A percentile compares a stretch with the other conserved stretches of the same genome.
These are phyloP conservation scores for Phlegmacium glaucopus DNA, from an alignment of 768 basidiomycete species.

Conservation along the genomic window DNA sequence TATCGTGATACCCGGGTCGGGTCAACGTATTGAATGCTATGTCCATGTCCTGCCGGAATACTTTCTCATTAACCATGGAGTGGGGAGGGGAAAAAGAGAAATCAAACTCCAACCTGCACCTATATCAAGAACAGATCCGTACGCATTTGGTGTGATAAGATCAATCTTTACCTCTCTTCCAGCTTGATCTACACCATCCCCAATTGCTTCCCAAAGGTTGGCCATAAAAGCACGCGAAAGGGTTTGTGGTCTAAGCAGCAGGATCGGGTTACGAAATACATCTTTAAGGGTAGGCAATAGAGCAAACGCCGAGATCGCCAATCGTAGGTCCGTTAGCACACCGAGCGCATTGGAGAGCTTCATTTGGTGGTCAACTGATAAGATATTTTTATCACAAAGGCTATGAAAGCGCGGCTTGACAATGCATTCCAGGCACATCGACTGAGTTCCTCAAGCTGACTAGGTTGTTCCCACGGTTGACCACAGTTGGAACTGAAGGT, in stretches of 20 bases:
- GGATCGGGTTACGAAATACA: slow-evolving; percentile 35
- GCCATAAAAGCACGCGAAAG: slow-evolving; percentile 57
- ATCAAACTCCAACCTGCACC: slow-evolving; percentile 50
- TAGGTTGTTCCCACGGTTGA: too few relatives aligned
- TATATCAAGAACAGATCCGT: slow-evolving; percentile 62
- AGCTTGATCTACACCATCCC: slow-evolving; percentile 41
- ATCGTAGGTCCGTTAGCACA: slow-evolving; percentile 40
- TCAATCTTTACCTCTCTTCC: slow-evolving; percentile 36
- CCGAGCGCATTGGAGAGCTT: slow-evolving; percentile 40
- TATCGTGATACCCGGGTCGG: slow-evolving; percentile 53
- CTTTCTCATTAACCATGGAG: background rate
- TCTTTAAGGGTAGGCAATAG: slow-evolving; percentile 44
- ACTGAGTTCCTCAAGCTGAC: too few relatives aligned
- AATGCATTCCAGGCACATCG: too few relatives aligned
- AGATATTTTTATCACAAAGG: background rate
- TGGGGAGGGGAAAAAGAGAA: background rate
- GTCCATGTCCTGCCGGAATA: slow-evolving; percentile 50
- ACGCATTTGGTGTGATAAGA: slow-evolving; percentile 52
- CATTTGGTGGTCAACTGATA: slow-evolving; percentile 31
- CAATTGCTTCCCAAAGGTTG: slow-evolving; percentile 53
- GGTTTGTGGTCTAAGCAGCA: slow-evolving; percentile 41
- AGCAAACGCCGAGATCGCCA: slow-evolving; percentile 34
- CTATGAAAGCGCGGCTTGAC: too few relatives aligned
- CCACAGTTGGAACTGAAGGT: slow-evolving; percentile 89
- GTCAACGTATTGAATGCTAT: slow-evolving; percentile 60